Base-by-base conservation (phyloP, 805 yeast species). In the Sungouiella blattae region DNA sequence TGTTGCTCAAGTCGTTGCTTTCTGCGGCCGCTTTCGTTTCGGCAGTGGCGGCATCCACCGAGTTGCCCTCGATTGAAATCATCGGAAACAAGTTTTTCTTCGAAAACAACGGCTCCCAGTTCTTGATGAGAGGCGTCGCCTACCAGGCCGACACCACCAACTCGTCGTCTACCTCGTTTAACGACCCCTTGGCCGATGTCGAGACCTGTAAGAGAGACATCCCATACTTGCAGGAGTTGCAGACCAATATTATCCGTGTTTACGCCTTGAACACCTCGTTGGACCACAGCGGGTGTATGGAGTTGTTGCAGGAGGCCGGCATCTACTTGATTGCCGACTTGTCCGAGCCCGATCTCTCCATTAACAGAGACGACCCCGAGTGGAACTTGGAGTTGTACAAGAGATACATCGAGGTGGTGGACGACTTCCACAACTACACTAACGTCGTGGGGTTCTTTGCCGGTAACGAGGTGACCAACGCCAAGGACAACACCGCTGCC, bases 321-420 rank as follows among this genome's bases (percentile, higher is more conserved):
- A 89, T 93, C 50, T 93, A 93, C 57, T 87, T 91, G 20, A 65
- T 93, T 52, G 81, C 95, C 26, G 98, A 93, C 64, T 74, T 93
- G 49, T 79, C 95, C 17, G 76, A 80, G 58, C 91, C 91, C 46
- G 67, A 61, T 35, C 39, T 59, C 13, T 77, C 88, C 35, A 78
- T 84, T 47, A 68, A 78, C 62, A 78, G 89, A 63, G 55, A 62
- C 30, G 50, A 49, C 46, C 91, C 93, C 45, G 46, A 64, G 31
- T 84, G 91, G 91, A 67, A 67, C 52, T 53, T 77, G 28, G 80
- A 72, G 3, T 64, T 83, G 46, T 80, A 67, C 58, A 63, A 76
- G 35, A 77, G 89, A 68, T 84, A 84, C 67, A 78, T 81, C 35
- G 52, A 69, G 5, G 86, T 83, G 34, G 78, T 84, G 49, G 91